phyloP scores from a whole-genome alignment of 768 basidiomycete genomes.

The Crepidotus variabilis region DNA sequence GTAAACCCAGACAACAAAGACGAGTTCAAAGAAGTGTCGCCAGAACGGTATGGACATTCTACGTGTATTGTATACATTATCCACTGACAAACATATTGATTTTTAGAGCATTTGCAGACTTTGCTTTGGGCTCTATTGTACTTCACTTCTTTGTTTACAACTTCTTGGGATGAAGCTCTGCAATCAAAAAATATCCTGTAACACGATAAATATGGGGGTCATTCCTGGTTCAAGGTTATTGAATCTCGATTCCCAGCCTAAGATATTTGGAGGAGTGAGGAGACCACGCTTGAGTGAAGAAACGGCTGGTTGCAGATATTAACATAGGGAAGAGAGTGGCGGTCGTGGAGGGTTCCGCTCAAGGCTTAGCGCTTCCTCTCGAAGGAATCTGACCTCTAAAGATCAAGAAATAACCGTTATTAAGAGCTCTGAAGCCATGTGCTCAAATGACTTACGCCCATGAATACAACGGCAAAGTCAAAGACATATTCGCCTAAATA shows the following conservation, averaged over 20 bases:
- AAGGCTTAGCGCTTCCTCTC: constrained; percentile 44
- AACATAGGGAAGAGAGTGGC: background rate
- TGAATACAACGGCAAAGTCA: constrained; percentile 81
- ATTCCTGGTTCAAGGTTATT: background rate
- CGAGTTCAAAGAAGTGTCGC: constrained; percentile 88
- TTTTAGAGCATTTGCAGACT: constrained; percentile 92
- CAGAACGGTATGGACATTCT: constrained; percentile 69
- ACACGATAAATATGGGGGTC: background rate
- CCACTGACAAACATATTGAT: background rate
- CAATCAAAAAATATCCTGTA: background rate
- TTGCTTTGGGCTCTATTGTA: constrained; percentile 90
- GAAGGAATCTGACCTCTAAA: constrained; percentile 45
- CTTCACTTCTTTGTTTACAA: constrained; percentile 99
- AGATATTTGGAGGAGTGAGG: no score
- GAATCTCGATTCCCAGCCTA: no score
- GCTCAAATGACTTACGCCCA: constrained; percentile 55
- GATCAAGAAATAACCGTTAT: background rate
- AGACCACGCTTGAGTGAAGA: background rate
- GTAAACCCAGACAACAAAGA: constrained; percentile 81
- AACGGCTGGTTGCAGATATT: background rate
- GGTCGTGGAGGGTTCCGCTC: background rate
- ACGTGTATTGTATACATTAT: background rate
- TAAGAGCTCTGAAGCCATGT: background rate
- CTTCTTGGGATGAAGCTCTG: constrained; percentile 73
- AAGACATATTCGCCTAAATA: constrained; percentile 79